Conservation (phyloP, 2,329 filamentous ascomycete species). For the Fusarium sp. region DNA sequence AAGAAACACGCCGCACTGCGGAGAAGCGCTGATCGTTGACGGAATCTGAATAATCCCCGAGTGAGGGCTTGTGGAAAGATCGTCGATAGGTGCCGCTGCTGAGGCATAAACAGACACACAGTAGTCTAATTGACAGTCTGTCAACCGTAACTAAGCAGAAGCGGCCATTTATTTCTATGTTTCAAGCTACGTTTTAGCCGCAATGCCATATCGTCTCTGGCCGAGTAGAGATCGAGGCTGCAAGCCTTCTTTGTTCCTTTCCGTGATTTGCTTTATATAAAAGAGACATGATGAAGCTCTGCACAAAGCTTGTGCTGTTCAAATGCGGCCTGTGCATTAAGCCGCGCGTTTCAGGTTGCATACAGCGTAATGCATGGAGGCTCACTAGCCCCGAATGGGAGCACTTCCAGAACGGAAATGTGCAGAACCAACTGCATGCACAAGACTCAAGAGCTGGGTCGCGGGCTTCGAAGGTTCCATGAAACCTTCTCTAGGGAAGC, state of each 20-base stretch:
- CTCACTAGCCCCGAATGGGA: conserved; percentile 13
- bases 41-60: conserved; percentile 29
- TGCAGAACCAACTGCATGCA: conserved; percentile 19
- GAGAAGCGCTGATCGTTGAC: conserved; percentile 32
- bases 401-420: conserved; percentile 17
- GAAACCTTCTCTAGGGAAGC: conserved; percentile 44
- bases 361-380: conserved; percentile 21
- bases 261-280: conserved; percentile 6
- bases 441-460: conserved; percentile 14
- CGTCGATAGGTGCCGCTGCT: conserved; percentile 20
- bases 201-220: conserved; percentile 5
- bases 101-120: conserved; percentile 31
- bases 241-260: conserved; percentile 7
- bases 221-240: neutral
- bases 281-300: conserved; percentile 7
- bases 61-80: conserved; percentile 30
- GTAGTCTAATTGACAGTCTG: too few relatives aligned
- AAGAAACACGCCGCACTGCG: conserved; percentile 13
- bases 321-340: conserved; percentile 34
- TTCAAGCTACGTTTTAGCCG: conserved; percentile 32
- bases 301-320: conserved; percentile 18
- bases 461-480: conserved; percentile 46
- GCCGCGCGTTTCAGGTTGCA: conserved; percentile 31
- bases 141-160: conserved; percentile 12
- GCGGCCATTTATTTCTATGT: conserved; percentile 16